Conservation (phyloP, 306 rosid genomes). For the Chamaecrista fasciculata region DNA sequence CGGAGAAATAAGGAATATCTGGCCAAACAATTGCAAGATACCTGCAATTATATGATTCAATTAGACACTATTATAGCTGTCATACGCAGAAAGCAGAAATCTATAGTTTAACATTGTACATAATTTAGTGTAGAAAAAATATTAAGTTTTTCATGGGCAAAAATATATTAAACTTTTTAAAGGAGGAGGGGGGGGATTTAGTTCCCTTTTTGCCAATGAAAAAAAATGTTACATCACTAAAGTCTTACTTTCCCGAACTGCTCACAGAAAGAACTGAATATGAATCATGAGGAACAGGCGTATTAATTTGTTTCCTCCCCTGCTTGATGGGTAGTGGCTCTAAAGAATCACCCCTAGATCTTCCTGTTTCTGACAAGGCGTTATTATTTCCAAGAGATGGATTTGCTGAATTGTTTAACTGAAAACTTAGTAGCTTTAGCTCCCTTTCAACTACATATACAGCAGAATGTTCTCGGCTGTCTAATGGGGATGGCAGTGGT, state of each 20-base stretch:
- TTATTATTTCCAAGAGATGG: constrained; percentile 94
- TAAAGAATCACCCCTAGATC: constrained; percentile 69
- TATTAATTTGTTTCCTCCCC: constrained; percentile 86
- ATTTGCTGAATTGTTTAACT: constrained; percentile 83
- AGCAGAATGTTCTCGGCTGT: constrained; percentile 89
- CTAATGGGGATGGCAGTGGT: constrained; percentile 84
- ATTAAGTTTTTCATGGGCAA: no score
- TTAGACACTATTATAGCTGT: constrained; percentile 16
- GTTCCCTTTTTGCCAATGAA: neutral
- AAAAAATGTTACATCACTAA: neutral
- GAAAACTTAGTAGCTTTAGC: constrained; percentile 83
- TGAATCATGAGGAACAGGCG: constrained; percentile 97
- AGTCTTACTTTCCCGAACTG: constrained; percentile 96
- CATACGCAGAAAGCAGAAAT: constrained; percentile 1
- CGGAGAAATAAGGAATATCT: constrained; percentile 95
- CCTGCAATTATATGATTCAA: constrained; percentile 57
- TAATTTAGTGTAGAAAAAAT: constrained; percentile 13
- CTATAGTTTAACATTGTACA: constrained; percentile 1
- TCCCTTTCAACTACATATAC: constrained; percentile 88
- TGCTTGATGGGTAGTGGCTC: constrained; percentile 94
- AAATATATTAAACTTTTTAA: constrained; percentile 5
- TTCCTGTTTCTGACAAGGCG: constrained; percentile 82
- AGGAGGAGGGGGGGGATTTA: constrained; percentile 16
- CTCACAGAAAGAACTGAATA: constrained; percentile 94
- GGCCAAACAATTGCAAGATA: constrained; percentile 95